phyloP scores from a whole-genome alignment of 345 rosid genomes.

The Bretschneidera sinensis region DNA sequence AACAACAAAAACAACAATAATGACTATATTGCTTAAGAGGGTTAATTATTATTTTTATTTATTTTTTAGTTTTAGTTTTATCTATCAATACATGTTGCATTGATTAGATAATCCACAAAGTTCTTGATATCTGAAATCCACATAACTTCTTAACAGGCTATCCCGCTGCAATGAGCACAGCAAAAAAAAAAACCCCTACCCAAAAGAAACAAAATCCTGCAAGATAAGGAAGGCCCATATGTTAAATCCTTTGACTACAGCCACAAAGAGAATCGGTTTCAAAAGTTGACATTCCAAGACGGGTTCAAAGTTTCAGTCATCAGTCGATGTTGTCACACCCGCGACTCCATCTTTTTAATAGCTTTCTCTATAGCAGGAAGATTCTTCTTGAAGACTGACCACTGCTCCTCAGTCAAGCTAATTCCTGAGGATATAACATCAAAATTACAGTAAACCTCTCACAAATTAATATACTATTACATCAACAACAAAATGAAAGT shows the following conservation, averaged over 20 bases:
- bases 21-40: no score
- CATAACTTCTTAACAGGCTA: not conserved
- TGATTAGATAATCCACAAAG: not conserved
- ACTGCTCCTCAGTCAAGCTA: slow-evolving; percentile 83
- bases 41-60: no score
- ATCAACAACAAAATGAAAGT: not conserved
- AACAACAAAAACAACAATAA: no score
- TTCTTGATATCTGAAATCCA: not conserved
- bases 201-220: not conserved
- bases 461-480: not conserved
- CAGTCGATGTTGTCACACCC: slow-evolving; percentile 6
- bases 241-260: not conserved
- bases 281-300: not conserved
- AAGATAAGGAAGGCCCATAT: not conserved
- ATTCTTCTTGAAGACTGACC: slow-evolving; percentile 57
- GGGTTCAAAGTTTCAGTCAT: not conserved
- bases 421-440: slow-evolving; percentile 48
- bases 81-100: not conserved
- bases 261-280: not conserved
- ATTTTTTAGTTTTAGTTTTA: no score
- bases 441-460: not conserved
- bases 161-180: not conserved
- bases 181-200: not conserved
- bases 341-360: slow-evolving; percentile 60
- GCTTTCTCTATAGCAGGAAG: slow-evolving; percentile 70